phyloP scores from a whole-genome alignment of 2,329 filamentous ascomycete species.

The Arthrobotrys megalospora region DNA sequence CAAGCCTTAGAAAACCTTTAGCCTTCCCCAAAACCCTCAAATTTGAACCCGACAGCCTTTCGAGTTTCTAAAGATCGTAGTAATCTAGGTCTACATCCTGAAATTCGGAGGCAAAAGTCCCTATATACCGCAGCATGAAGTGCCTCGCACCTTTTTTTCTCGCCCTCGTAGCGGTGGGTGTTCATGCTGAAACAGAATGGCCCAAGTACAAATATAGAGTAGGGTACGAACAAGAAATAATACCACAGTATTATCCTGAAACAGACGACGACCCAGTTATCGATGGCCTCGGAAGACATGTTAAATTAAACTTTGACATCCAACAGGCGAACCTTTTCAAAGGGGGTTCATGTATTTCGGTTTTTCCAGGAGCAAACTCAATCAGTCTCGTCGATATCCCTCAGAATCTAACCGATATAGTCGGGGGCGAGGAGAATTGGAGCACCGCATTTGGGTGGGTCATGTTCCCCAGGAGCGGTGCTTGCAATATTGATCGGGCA shows the following conservation, averaged over 20 bases:
- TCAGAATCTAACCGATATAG: neutral
- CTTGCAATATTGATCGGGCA: slow-evolving; percentile 23
- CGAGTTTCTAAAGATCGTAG: neutral
- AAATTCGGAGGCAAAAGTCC: neutral
- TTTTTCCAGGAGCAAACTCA: slow-evolving; percentile 27
- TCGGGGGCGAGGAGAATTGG: neutral
- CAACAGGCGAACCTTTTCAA: slow-evolving; percentile 26
- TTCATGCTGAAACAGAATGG: slow-evolving; percentile 4
- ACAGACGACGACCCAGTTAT: neutral
- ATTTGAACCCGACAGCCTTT: neutral
- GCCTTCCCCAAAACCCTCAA: neutral
- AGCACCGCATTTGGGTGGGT: slow-evolving; percentile 39
- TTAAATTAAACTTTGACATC: slow-evolving; percentile 3
- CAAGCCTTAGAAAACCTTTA: neutral
- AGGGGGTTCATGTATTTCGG: slow-evolving; percentile 23
- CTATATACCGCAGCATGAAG: slow-evolving; percentile 22
- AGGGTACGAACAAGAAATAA: slow-evolving; percentile 14
- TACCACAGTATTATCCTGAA: slow-evolving; percentile 23
- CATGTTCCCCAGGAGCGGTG: slow-evolving; percentile 36
- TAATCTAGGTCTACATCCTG: neutral
- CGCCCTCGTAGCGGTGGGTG: neutral
- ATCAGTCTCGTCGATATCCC: slow-evolving; percentile 21
- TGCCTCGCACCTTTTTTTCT: neutral
- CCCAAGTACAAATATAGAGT: slow-evolving; percentile 36
- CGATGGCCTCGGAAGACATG: neutral